A percentile compares a stretch with the other conserved stretches of the same genome.
phyloP scores from a whole-genome alignment of 805 yeast species.

The Kodamaea nitidulidarum region DNA sequence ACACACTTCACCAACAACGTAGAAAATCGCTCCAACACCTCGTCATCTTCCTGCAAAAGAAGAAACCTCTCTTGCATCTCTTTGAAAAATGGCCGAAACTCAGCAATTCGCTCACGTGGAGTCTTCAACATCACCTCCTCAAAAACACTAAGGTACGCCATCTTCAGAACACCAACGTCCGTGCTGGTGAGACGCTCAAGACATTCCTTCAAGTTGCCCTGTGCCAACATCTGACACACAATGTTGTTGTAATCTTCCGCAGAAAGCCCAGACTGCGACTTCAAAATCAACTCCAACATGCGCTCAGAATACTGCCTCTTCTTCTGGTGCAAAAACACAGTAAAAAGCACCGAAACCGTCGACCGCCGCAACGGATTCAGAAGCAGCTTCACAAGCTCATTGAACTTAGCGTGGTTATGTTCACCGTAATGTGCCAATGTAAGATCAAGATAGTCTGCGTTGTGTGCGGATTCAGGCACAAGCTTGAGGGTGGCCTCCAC shows the following conservation, averaged over 20 bases:
- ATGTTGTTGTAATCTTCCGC: constrained; percentile 26
- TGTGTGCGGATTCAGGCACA: constrained; percentile 1
- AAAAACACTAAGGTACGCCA: constrained; percentile 24
- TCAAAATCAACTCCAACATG: constrained; percentile 26
- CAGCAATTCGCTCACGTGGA: constrained; percentile 2
- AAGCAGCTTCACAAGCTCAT: constrained; percentile 19
- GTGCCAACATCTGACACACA: constrained; percentile 22
- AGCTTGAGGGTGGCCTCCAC: constrained; percentile 1
- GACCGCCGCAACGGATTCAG: constrained; percentile 30
- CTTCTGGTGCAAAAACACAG: constrained; percentile 24
- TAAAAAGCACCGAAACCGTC: constrained; percentile 31
- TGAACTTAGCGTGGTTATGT: constrained; percentile 12
- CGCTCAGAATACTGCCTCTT: constrained; percentile 27
- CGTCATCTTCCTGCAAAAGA: constrained; percentile 14
- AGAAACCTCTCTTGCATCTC: constrained; percentile 10
- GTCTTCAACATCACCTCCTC: constrained; percentile 6
- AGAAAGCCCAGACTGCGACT: constrained; percentile 24
- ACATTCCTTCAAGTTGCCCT: constrained; percentile 22
- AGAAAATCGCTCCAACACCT: constrained; percentile 15
- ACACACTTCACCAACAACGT: constrained; percentile 16
- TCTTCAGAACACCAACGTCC: constrained; percentile 20
- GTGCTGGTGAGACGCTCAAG: constrained; percentile 19
- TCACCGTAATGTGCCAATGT: constrained; percentile 19
- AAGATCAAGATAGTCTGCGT: constrained; percentile 13
- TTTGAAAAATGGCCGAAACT: constrained; percentile 10